These are phyloP conservation scores for Inonotus hispidus DNA, from an alignment of 1,284 basidiomycete species.

Conservation along the genomic window DNA sequence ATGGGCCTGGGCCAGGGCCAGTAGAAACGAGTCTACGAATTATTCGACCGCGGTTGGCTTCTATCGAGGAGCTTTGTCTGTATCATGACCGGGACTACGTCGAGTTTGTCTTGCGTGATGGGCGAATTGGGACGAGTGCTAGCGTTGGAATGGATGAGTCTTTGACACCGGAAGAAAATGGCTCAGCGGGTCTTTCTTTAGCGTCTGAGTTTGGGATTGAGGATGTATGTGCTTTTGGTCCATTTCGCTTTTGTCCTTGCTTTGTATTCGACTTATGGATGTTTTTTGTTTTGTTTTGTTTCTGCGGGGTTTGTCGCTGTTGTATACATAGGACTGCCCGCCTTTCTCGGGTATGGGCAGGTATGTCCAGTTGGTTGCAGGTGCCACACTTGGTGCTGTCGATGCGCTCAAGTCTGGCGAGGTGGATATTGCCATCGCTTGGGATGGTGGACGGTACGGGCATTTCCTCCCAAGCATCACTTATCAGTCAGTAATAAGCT, in stretches of 20 bases:
- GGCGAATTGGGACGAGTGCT: constrained; percentile 24
- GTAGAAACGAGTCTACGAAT: constrained; percentile 31
- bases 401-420: constrained; percentile 49
- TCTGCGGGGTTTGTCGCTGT: no score
- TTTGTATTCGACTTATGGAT: background rate
- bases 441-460: constrained; percentile 75
- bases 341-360: constrained; percentile 61
- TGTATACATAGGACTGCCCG: constrained; percentile 89
- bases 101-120: constrained; percentile 39
- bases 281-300: no score
- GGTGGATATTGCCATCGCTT: constrained; percentile 68
- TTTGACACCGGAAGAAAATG: no score
- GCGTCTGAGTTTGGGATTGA: constrained; percentile 57
- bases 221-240: constrained; percentile 46
- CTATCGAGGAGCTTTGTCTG: constrained; percentile 42
- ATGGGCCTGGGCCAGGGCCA: background rate
- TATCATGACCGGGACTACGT: constrained; percentile 59
- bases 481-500: background rate
- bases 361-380: constrained; percentile 71
- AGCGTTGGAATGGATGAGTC: constrained; percentile 13
- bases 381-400: constrained; percentile 72
- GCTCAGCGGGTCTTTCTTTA: no score
- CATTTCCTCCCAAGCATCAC: background rate
- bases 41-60: constrained; percentile 49
- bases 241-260: background rate